These are phyloP conservation scores for Mycena filopes DNA, from an alignment of 768 basidiomycete species.

Conservation along the genomic window DNA sequence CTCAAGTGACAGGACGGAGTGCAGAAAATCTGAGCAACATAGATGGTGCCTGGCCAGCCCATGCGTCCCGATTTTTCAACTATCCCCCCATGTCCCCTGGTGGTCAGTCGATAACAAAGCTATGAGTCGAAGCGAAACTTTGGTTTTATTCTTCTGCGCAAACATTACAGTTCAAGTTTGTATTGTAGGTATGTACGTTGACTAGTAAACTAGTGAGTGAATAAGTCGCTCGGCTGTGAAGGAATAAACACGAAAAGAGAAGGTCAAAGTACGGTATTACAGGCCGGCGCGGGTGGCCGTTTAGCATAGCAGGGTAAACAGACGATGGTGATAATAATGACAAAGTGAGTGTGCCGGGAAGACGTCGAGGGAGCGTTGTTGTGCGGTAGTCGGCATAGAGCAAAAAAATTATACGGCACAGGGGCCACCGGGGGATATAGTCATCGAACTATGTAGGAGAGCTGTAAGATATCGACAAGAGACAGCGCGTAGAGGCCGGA, in stretches of 20 bases:
- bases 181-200: constrained; percentile 29
- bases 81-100: constrained; percentile 10
- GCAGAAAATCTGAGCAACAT: constrained; percentile 5
- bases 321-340: neutral
- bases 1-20: constrained; percentile 60
- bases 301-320: constrained; percentile 22
- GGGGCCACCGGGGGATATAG: constrained; percentile 24
- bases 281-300: constrained; percentile 4
- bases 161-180: constrained; percentile 26
- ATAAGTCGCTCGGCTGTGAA: constrained; percentile 21
- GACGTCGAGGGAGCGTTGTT: constrained; percentile 1
- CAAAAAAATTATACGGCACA: constrained; percentile 14
- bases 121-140: constrained; percentile 9
- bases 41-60: constrained; percentile 34
- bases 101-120: constrained; percentile 29
- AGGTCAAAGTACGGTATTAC: neutral
- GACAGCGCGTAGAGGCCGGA: neutral
- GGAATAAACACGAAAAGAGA: constrained; percentile 25
- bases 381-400: constrained; percentile 15
- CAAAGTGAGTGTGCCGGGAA: constrained; percentile 26
- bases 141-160: neutral
- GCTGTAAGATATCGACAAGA: constrained; percentile 31
- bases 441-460: constrained; percentile 20
- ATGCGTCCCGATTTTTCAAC: constrained; percentile 21
- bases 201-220: constrained; percentile 30